Conservation (phyloP, 1,284 basidiomycete species). For the Mycena sp. region DNA sequence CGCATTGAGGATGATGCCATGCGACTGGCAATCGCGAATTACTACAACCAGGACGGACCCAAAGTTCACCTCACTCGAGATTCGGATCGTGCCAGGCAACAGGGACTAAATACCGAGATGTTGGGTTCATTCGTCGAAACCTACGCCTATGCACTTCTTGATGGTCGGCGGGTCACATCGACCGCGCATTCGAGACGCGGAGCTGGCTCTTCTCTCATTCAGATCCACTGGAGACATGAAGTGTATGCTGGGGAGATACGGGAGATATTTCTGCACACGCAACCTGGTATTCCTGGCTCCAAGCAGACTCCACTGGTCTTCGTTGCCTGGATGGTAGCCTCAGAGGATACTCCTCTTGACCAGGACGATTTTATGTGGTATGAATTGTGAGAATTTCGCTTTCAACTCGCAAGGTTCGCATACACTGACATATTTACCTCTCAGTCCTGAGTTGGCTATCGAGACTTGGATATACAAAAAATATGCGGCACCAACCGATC, state of each 20-base stretch:
- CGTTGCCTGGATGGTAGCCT: constrained; percentile 1
- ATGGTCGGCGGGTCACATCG: not conserved
- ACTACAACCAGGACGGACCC: not conserved
- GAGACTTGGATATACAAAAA: not conserved
- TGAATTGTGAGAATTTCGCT: not conserved
- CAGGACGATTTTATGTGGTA: not conserved
- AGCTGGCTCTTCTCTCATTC: constrained; percentile 5
- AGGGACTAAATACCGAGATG: no score
- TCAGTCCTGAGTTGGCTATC: not conserved
- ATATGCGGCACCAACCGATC: not conserved
- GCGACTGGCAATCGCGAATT: not conserved
- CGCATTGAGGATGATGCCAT: not conserved
- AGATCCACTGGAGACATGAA: not conserved
- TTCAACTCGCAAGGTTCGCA: not conserved
- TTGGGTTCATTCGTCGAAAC: not conserved
- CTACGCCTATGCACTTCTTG: not conserved
- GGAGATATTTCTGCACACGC: not conserved
- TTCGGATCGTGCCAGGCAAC: not conserved
- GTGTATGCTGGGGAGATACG: not conserved
- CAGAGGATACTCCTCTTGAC: not conserved
- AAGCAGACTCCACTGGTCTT: not conserved
- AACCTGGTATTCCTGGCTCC: no score
- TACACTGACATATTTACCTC: not conserved
- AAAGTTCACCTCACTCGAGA: not conserved
- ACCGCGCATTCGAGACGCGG: not conserved